phyloP scores from a whole-genome alignment of 1,139 yeast species.

The Nakaseomyces sp. region DNA sequence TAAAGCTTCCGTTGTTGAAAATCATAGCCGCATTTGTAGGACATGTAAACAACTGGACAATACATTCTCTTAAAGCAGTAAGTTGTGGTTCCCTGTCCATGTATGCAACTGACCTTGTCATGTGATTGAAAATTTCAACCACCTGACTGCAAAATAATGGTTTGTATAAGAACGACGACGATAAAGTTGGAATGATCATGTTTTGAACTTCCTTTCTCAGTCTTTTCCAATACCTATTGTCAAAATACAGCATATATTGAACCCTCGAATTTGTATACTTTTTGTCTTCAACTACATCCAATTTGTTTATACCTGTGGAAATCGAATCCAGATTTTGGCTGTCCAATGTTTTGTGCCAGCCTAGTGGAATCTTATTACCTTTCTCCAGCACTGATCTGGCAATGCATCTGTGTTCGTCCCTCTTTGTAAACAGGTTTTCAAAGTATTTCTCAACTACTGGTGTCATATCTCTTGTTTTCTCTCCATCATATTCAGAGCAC shows the following conservation, averaged over 20 bases:
- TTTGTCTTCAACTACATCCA: slow-evolving; percentile 28
- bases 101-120: slow-evolving; percentile 40
- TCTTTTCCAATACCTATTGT: slow-evolving; percentile 46
- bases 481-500: slow-evolving; percentile 17
- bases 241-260: slow-evolving; percentile 47
- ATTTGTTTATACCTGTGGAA: slow-evolving; percentile 28
- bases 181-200: slow-evolving; percentile 45
- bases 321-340: slow-evolving; percentile 36
- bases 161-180: slow-evolving; percentile 42
- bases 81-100: slow-evolving; percentile 61
- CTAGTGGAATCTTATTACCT: slow-evolving; percentile 24
- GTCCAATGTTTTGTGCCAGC: slow-evolving; percentile 33
- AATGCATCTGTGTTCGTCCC: slow-evolving; percentile 22
- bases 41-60: slow-evolving; percentile 58
- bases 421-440: slow-evolving; percentile 13
- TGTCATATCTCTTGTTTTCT: slow-evolving; percentile 17
- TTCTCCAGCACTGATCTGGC: slow-evolving; percentile 23
- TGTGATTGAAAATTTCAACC: slow-evolving; percentile 46
- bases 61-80: slow-evolving; percentile 44
- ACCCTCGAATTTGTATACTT: slow-evolving; percentile 36
- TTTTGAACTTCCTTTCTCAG: slow-evolving; percentile 41
- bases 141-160: slow-evolving; percentile 44
- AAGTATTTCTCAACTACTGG: slow-evolving; percentile 21
- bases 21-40: slow-evolving; percentile 46
- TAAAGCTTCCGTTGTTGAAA: slow-evolving; percentile 34